These are phyloP conservation scores for Fusarium algeriense DNA, from an alignment of 2,329 filamentous ascomycete species.

Conservation along the genomic window DNA sequence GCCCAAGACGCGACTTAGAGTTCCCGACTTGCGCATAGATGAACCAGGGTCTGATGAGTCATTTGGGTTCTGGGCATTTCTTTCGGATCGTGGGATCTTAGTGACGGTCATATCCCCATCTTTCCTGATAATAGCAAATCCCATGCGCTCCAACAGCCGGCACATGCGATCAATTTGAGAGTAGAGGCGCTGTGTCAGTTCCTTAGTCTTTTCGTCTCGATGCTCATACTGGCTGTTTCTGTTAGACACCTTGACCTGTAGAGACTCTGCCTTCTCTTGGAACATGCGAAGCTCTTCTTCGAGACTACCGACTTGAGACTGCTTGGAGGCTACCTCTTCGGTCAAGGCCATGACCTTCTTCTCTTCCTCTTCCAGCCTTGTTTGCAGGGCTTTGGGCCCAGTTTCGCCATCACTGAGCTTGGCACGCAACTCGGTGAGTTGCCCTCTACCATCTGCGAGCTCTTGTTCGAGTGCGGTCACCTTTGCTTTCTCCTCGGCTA, in stretches of 20 bases:
- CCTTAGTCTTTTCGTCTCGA: conserved; percentile 79
- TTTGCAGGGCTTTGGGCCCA: conserved; percentile 82
- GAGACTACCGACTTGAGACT: conserved; percentile 79
- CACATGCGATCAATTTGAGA: conserved; percentile 86
- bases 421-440: conserved; percentile 75
- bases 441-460: conserved; percentile 73
- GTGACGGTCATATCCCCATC: conserved; percentile 80
- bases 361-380: conserved; percentile 81
- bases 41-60: conserved; percentile 68
- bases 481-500: conserved; percentile 67
- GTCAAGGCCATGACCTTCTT: conserved; percentile 74
- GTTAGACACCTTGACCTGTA: conserved; percentile 64
- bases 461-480: conserved; percentile 67
- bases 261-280: conserved; percentile 71
- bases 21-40: conserved; percentile 67
- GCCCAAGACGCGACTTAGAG: conserved; percentile 65
- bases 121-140: conserved; percentile 83
- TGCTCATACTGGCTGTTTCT: conserved; percentile 72
- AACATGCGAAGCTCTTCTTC: conserved; percentile 80
- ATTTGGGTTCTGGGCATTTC: conserved; percentile 66
- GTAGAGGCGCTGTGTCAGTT: conserved; percentile 86
- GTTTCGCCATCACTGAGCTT: conserved; percentile 87
- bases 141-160: conserved; percentile 85
- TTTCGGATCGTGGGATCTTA: conserved; percentile 73
- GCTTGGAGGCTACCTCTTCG: conserved; percentile 78